A percentile compares a stretch with the other conserved stretches of the same genome.
Evolutionary conservation across 2,329 filamentous ascomycete species (phyloP).

Genomic region (Microcyclospora tardicrescens): DNA sequence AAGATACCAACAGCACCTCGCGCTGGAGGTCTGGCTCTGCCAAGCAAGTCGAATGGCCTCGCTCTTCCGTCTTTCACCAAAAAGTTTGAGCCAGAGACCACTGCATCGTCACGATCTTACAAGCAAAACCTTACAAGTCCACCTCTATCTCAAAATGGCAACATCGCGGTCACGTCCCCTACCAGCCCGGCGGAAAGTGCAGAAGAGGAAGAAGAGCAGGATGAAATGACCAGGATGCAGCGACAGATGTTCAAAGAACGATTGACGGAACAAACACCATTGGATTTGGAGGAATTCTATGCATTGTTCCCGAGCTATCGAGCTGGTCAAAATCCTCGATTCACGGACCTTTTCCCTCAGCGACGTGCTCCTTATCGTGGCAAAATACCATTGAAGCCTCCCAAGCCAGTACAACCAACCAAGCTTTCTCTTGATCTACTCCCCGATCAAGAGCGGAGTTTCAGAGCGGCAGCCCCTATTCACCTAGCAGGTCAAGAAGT

Average conservation of each 20-base stretch:
- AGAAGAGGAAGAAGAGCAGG: slow-evolving; percentile 16
- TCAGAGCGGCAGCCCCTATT: slow-evolving; percentile 52
- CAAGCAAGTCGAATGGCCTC: slow-evolving; percentile 14
- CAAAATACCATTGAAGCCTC: slow-evolving; percentile 65
- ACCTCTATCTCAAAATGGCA: slow-evolving; percentile 11
- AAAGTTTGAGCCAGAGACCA: slow-evolving; percentile 2
- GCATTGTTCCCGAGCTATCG: slow-evolving; percentile 73
- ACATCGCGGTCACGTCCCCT: slow-evolving; percentile 12
- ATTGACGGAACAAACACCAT: slow-evolving; percentile 30
- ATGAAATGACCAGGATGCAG: slow-evolving; percentile 15
- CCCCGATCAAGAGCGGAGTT: slow-evolving; percentile 73
- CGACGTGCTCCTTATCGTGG: slow-evolving; percentile 66
- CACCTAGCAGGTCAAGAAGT: too few species aligned
- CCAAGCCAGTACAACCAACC: slow-evolving; percentile 69
- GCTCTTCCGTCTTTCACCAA: slow-evolving; percentile 13
- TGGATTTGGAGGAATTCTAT: slow-evolving; percentile 60
- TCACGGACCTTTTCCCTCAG: slow-evolving; percentile 69
- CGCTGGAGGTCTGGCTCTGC: slow-evolving; percentile 18
- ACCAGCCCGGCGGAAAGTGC: slow-evolving; percentile 13
- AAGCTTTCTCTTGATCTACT: slow-evolving; percentile 83
- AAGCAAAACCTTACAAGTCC: slow-evolving; percentile 11
- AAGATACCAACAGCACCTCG: slow-evolving; percentile 2
- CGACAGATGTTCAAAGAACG: slow-evolving; percentile 20
- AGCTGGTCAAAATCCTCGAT: slow-evolving; percentile 59
- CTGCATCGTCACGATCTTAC: slow-evolving; percentile 2